Evolutionary conservation across 345 rosid genomes (phyloP).

Genomic region (Dimocarpus longan): DNA sequence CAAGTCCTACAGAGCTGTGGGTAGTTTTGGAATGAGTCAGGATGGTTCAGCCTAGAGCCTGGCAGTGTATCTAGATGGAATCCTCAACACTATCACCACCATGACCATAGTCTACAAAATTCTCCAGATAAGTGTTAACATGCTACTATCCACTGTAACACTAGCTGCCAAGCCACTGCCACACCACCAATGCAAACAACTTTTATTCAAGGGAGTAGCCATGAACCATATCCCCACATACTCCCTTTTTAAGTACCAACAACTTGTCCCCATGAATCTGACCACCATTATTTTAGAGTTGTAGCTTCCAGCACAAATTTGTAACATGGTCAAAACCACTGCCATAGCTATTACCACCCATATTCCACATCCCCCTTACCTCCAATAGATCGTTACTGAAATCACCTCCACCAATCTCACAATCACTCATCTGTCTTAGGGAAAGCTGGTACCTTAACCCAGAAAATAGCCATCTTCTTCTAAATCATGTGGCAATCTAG

Average conservation of each 20-base stretch:
- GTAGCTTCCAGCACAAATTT: background rate
- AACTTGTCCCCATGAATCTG: too few relatives aligned
- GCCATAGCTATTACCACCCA: background rate
- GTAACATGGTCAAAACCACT: background rate
- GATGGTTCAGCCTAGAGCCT: background rate
- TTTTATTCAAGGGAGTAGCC: background rate
- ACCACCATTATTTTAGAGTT: background rate
- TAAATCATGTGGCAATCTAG: background rate
- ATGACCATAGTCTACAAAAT: background rate
- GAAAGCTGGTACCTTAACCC: background rate
- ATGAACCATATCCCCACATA: background rate
- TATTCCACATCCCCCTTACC: background rate
- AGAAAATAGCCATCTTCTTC: background rate
- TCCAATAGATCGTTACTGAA: background rate
- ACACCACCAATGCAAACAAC: background rate
- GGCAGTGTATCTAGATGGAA: background rate
- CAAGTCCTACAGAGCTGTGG: background rate
- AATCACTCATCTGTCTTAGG: background rate
- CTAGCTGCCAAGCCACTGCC: background rate
- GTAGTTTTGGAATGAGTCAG: background rate
- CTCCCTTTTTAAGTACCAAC: background rate
- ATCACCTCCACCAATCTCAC: background rate
- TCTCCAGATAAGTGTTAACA: background rate
- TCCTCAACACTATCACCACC: background rate
- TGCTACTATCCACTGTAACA: background rate